Percentiles rank a stretch among this genome's conserved stretches.
phyloP scores from a whole-genome alignment of 1,284 basidiomycete genomes.

The Coniferiporia sulphurascens region DNA sequence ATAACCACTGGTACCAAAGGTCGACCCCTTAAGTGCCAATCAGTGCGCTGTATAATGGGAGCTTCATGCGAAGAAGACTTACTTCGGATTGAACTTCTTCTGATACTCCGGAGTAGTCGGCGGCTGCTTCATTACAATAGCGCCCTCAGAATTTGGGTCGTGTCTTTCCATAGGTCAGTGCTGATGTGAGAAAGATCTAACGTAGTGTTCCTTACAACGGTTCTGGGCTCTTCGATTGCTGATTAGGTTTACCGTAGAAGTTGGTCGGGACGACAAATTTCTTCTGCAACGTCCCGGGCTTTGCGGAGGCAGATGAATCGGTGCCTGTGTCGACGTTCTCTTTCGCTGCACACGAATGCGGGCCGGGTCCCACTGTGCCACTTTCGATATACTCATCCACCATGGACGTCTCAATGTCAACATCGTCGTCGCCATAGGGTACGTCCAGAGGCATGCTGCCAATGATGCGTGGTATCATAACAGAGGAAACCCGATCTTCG shows the following conservation, averaged over 20 bases:
- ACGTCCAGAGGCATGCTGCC: constrained; percentile 27
- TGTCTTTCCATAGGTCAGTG: constrained; percentile 43
- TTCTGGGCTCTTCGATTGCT: constrained; percentile 41
- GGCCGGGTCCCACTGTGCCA: neutral
- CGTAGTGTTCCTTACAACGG: constrained; percentile 45
- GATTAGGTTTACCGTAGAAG: constrained; percentile 49
- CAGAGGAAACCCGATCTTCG: constrained; percentile 42
- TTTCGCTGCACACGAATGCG: neutral
- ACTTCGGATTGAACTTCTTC: constrained; percentile 70
- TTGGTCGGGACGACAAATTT: constrained; percentile 51
- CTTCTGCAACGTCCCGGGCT: constrained; percentile 23
- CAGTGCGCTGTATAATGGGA: neutral
- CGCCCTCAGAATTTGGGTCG: constrained; percentile 70
- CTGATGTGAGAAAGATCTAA: constrained; percentile 17
- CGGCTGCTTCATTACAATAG: constrained; percentile 85
- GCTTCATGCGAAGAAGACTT: constrained; percentile 19
- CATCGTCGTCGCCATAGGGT: constrained; percentile 28
- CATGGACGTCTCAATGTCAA: constrained; percentile 17
- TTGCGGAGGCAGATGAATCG: neutral
- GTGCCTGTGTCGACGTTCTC: neutral
- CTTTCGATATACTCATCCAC: constrained; percentile 20
- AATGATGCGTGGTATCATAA: constrained; percentile 45
- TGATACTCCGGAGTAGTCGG: constrained; percentile 53
- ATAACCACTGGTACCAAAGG: constrained; percentile 84
- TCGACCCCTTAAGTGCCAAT: constrained; percentile 33